Conservation (phyloP, 148 eudicot genomes). For the Agrostemma githago region DNA sequence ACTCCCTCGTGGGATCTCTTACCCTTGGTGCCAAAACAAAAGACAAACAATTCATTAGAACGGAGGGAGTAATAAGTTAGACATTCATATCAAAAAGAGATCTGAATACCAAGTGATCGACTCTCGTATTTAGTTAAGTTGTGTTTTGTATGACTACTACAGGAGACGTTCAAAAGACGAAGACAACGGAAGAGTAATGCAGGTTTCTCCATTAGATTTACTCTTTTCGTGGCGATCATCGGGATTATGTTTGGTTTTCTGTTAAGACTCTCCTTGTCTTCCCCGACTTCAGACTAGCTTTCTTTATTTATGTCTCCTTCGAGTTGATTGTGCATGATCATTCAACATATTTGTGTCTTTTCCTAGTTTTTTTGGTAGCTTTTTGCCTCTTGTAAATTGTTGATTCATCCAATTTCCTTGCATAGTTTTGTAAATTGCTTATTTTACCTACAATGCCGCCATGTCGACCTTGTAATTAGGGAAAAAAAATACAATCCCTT, state of each 20-base stretch:
- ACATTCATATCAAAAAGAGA: too few relatives aligned
- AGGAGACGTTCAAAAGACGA: conserved; percentile 62
- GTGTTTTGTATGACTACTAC: conserved; percentile 9
- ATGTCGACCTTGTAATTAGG: not conserved
- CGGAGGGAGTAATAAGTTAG: too few relatives aligned
- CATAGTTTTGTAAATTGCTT: not conserved
- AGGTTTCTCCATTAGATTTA: conserved; percentile 62
- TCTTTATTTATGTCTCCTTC: conserved; percentile 1
- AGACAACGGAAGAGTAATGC: conserved; percentile 38
- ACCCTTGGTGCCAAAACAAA: too few relatives aligned
- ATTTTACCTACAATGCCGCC: not conserved
- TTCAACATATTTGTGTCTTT: too few relatives aligned
- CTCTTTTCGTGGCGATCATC: conserved; percentile 57
- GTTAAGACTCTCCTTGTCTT: conserved; percentile 45
- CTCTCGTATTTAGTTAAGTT: not conserved
- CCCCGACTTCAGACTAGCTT: conserved; percentile 38
- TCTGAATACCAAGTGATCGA: too few relatives aligned
- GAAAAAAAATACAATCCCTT: too few relatives aligned
- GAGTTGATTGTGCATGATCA: too few relatives aligned
- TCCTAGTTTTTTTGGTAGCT: too few relatives aligned
- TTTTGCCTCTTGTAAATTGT: not conserved
- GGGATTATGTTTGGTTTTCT: conserved; percentile 69
- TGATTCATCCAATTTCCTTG: not conserved
- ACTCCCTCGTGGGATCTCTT: too few relatives aligned
- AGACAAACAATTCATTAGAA: too few relatives aligned